Percentiles rank a stretch among this genome's conserved stretches.
phyloP scores from a whole-genome alignment of 345 rosid species.

The Ceriops zippeliana region DNA sequence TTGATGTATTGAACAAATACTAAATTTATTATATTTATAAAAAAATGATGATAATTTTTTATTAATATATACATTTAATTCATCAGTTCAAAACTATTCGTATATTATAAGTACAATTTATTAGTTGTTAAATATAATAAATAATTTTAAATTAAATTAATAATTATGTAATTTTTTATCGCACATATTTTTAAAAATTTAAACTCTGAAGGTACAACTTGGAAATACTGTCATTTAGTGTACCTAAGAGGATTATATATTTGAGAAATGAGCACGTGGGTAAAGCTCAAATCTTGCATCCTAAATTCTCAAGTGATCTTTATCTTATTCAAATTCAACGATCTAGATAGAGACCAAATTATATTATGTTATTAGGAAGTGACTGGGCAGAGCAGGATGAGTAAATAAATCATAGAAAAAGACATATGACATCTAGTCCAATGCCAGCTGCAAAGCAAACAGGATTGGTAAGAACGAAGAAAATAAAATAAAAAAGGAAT shows the following conservation, averaged over 20 bases:
- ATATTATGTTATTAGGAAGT: neutral
- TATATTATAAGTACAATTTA: no score
- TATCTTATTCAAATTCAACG: neutral
- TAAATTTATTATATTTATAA: no score
- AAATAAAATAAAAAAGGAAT: constrained; percentile 5
- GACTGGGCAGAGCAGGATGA: neutral
- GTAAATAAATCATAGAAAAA: constrained; percentile 21
- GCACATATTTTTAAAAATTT: no score
- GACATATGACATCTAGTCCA: constrained; percentile 46
- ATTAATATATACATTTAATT: no score
- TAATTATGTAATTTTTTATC: no score
- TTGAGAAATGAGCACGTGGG: constrained; percentile 20
- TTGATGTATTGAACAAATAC: no score
- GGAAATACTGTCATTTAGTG: neutral
- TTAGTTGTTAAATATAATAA: no score
- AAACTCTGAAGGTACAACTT: neutral
- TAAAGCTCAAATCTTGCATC: constrained; percentile 33
- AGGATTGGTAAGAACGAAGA: constrained; percentile 32
- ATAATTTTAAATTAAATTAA: no score
- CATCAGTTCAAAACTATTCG: no score
- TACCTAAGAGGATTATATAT: neutral
- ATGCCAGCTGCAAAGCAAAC: constrained; percentile 54
- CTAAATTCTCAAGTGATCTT: constrained; percentile 34
- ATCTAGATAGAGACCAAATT: constrained; percentile 13
- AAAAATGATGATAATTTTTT: no score